A percentile compares a stretch with the other conserved stretches of the same genome.
These are phyloP conservation scores for Porcisia hertigi DNA, from an alignment of 208 protist species.

Conservation along the genomic window DNA sequence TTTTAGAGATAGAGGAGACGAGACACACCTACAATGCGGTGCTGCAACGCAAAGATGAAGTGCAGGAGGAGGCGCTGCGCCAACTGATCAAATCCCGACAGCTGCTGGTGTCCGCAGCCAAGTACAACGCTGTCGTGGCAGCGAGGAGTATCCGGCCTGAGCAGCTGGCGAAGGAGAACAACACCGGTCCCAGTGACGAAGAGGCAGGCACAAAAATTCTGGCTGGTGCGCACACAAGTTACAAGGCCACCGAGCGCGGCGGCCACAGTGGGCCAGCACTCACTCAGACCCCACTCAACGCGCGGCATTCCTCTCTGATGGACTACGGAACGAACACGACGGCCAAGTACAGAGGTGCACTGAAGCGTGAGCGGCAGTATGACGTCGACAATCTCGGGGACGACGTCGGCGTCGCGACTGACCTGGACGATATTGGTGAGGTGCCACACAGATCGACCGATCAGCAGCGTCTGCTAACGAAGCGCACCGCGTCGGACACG, in stretches of 20 bases:
- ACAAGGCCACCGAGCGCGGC: background rate
- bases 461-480: background rate
- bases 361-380: constrained; percentile 40
- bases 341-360: constrained; percentile 15
- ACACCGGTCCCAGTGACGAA: background rate
- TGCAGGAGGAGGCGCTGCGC: constrained; percentile 53
- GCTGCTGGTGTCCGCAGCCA: constrained; percentile 38
- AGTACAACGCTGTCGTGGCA: constrained; percentile 43
- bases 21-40: constrained; percentile 45
- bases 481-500: constrained; percentile 5
- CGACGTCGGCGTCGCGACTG: background rate
- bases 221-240: background rate
- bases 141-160: constrained; percentile 7
- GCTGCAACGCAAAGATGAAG: constrained; percentile 44
- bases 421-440: background rate
- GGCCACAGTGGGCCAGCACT: background rate
- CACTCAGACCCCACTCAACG: constrained; percentile 9
- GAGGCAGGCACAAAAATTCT: background rate
- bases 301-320: background rate
- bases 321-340: background rate
- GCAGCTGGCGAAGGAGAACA: constrained; percentile 24
- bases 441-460: background rate
- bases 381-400: constrained; percentile 18
- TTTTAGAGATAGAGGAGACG: constrained; percentile 48
- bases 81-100: constrained; percentile 53